Base-by-base conservation (phyloP, 1,139 yeast species). In the Sporopachydermia cereana region DNA sequence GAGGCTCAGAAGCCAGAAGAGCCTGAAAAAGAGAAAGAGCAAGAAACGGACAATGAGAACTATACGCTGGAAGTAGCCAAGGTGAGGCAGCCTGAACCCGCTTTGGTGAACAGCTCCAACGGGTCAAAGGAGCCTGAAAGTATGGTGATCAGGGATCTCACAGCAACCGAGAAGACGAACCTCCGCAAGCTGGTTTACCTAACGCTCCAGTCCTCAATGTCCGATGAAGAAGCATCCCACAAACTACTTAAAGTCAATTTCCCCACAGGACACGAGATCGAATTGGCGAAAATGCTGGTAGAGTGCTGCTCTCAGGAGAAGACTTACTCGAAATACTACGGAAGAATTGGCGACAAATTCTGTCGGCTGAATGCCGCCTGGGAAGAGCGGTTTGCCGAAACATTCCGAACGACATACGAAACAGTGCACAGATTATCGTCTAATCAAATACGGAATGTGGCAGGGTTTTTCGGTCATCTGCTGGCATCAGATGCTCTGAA, bases 211-310 rank as follows among this genome's bases (percentile, higher is more conserved):
- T 85, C 96, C n/a, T 80, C 96, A 47, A 76, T 89, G 78, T 81
- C 95, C 1, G 79, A 91, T 2, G 95, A 86, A 53, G 99, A 91
- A 66, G 93, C 95, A 1, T 88, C 85, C 0, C 97, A 89, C 61
- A 89, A 89, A 59, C 63, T 91, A 12, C 54, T 84, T 41, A 73
- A 72, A 55, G 57, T 64, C 31, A 44, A 51, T 2, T 52, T 58
- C 2, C 59, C 61, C 1, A 52, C 49, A 9, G 61, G 59, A 4
- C 57, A 58, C 39, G 61, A 62, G 48, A 50, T 51, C 20, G 68
- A 75, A 51, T 67, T 85, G 36, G 78, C 76, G 9, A 91, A 84
- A 53, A 84, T 86, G 77, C 66, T 91, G 12, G 69, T 88, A 14
- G 84, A 82, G 57, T 79, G 95, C 50, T 84, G 96, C 59, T 74